These are phyloP conservation scores for Trypanosoma lewisi DNA, from an alignment of 208 protist genomes.

Conservation along the genomic window DNA sequence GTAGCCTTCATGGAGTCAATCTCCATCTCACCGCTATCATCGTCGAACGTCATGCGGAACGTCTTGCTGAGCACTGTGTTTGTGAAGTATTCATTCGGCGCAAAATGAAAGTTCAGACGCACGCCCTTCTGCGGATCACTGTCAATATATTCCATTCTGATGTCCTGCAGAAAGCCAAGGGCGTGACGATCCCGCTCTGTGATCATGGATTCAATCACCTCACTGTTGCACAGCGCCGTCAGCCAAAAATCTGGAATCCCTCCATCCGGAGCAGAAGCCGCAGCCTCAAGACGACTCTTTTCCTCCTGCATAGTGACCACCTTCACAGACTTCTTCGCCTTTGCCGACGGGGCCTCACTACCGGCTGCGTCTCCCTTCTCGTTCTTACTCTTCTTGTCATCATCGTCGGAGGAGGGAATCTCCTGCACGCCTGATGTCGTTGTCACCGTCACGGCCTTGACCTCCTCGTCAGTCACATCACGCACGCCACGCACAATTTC, in stretches of 20 bases:
- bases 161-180: slow-evolving; percentile 55
- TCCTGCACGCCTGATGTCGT: slow-evolving; percentile 24
- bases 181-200: slow-evolving; percentile 60
- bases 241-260: slow-evolving; percentile 91
- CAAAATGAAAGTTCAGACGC: slow-evolving; percentile 82
- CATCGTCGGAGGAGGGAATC: slow-evolving; percentile 21
- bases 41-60: slow-evolving; percentile 78
- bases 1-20: slow-evolving; percentile 70
- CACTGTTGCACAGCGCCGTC: slow-evolving; percentile 55
- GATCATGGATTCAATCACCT: slow-evolving; percentile 53
- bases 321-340: slow-evolving; percentile 41
- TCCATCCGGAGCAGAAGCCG: slow-evolving; percentile 41
- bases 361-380: slow-evolving; percentile 3
- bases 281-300: slow-evolving; percentile 28
- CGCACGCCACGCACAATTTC: slow-evolving; percentile 57
- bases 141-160: slow-evolving; percentile 48
- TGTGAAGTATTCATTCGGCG: slow-evolving; percentile 90
- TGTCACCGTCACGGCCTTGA: slow-evolving; percentile 15
- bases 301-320: slow-evolving; percentile 42
- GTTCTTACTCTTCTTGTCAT: not conserved
- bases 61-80: slow-evolving; percentile 89
- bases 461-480: slow-evolving; percentile 69
- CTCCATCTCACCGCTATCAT: slow-evolving; percentile 66
- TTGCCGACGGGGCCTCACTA: slow-evolving; percentile 2
- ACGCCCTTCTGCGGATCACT: slow-evolving; percentile 66